Evolutionary conservation across 192 early-diverging fungal genomes (phyloP).

Genomic region (Coemansia sp.): DNA sequence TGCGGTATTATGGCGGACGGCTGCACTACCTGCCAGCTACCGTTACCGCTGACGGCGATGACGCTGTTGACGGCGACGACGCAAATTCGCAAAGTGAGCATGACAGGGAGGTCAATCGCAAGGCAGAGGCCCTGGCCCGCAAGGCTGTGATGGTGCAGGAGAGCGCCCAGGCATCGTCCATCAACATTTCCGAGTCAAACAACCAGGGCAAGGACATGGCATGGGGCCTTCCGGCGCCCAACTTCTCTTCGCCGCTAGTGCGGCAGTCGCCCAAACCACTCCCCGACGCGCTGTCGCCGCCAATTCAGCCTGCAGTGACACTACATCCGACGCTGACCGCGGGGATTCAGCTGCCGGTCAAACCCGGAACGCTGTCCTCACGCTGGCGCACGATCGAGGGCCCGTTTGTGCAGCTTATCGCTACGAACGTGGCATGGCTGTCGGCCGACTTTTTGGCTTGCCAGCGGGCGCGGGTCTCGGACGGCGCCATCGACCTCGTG

Average conservation of each 20-base stretch:
- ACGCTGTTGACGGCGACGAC: not conserved
- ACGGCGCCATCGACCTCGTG: slow-evolving; percentile 55
- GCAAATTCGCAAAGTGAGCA: not conserved
- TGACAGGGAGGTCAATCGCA: not conserved
- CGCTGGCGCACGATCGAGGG: slow-evolving; percentile 56
- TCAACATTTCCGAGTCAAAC: slow-evolving; percentile 21
- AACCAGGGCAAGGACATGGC: slow-evolving; percentile 44
- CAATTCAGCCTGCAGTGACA: slow-evolving; percentile 39
- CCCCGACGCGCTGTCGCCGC: slow-evolving; percentile 8
- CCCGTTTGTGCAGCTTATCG: slow-evolving; percentile 54
- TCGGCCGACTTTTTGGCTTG: slow-evolving; percentile 54
- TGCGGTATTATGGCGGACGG: slow-evolving; percentile 60
- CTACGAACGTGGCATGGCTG: slow-evolving; percentile 65
- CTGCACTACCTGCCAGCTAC: slow-evolving; percentile 57
- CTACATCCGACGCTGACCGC: slow-evolving; percentile 48
- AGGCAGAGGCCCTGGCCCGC: not conserved
- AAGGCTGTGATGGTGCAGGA: not conserved
- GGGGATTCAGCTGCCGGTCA: slow-evolving; percentile 39
- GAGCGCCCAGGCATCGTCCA: slow-evolving; percentile 11
- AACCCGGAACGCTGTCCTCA: slow-evolving; percentile 33
- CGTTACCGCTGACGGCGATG: not conserved
- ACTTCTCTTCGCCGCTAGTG: slow-evolving; percentile 43
- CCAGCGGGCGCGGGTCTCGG: slow-evolving; percentile 49
- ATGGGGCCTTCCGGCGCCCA: slow-evolving; percentile 46
- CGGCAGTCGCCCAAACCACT: slow-evolving; percentile 39